Percentiles rank a stretch among this genome's conserved stretches.
These are phyloP conservation scores for Arachis hypogaea DNA, from an alignment of 306 rosid species.

Conservation along the genomic window DNA sequence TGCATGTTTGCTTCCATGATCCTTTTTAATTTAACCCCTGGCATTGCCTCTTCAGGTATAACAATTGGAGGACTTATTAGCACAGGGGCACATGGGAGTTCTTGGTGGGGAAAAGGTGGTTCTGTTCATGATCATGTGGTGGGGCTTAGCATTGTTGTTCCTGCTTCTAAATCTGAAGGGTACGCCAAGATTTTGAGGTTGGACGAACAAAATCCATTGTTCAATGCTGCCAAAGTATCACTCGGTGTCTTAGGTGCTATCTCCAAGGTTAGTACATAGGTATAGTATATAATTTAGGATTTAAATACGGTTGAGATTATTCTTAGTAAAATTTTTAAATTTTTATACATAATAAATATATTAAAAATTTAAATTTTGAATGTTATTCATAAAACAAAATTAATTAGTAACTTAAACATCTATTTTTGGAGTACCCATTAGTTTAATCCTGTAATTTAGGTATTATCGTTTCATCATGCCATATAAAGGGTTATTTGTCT, in stretches of 20 bases:
- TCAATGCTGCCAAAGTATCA: conserved; percentile 69
- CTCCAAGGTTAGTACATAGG: conserved; percentile 66
- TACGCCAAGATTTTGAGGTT: conserved; percentile 59
- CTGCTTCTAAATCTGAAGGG: conserved; percentile 62
- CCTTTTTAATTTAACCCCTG: too few species aligned
- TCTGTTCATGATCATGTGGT: conserved; percentile 70
- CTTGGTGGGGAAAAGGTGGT: conserved; percentile 80
- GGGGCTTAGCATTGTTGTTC: conserved; percentile 57
- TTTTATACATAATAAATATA: too few species aligned
- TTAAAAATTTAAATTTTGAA: too few species aligned
- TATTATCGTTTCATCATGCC: too few species aligned
- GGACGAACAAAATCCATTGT: conserved; percentile 43
- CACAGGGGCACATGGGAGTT: conserved; percentile 53
- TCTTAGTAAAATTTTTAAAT: too few species aligned
- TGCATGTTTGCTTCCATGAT: too few species aligned
- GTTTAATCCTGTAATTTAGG: not conserved
- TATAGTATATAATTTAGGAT: too few species aligned
- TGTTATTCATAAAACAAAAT: too few species aligned
- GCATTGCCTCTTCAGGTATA: not conserved
- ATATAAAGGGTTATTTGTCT: too few species aligned
- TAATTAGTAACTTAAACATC: too few species aligned
- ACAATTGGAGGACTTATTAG: conserved; percentile 44
- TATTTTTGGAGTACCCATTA: too few species aligned
- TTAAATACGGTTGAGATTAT: too few species aligned
- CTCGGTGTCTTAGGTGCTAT: conserved; percentile 72